phyloP scores from a whole-genome alignment of 2,329 filamentous ascomycete genomes.

The Coniochaeta sp. region DNA sequence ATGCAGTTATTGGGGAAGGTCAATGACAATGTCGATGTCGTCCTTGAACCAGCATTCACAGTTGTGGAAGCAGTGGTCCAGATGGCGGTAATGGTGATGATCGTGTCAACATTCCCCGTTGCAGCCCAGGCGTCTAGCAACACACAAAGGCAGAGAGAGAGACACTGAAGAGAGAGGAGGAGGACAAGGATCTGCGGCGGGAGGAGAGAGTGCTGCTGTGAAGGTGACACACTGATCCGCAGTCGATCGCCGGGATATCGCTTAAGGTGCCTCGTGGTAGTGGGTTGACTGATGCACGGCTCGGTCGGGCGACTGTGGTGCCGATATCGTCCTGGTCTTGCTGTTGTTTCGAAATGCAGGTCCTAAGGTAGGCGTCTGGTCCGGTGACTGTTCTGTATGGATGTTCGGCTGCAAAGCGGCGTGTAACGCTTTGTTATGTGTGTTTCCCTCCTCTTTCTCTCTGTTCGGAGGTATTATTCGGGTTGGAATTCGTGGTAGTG shows the following conservation, averaged over 20 bases:
- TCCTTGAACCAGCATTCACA: not conserved
- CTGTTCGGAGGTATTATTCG: not conserved
- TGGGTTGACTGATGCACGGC: too few relatives aligned
- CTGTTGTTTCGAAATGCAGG: not conserved
- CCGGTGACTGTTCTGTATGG: not conserved
- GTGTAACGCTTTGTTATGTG: not conserved
- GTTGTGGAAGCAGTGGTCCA: too few relatives aligned
- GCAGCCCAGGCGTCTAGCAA: too few relatives aligned
- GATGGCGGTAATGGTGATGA: not conserved
- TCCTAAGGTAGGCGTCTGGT: too few relatives aligned
- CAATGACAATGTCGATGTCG: not conserved
- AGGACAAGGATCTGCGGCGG: not conserved
- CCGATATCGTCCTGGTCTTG: too few relatives aligned
- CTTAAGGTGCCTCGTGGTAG: not conserved
- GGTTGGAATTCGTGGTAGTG: not conserved
- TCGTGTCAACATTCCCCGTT: too few relatives aligned
- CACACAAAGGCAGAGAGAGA: too few relatives aligned
- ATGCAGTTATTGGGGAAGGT: slow-evolving; percentile 22
- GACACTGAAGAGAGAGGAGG: too few relatives aligned
- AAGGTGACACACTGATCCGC: slow-evolving; percentile 3
- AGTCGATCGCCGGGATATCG: slow-evolving; percentile 1
- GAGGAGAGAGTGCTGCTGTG: too few relatives aligned
- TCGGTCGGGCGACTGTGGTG: too few relatives aligned
- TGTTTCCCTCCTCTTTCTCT: not conserved
- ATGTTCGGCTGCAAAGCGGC: not conserved